Evolutionary conservation across 1,284 basidiomycete genomes (phyloP).

Genomic region (Moesziomyces parantarcticus): DNA sequence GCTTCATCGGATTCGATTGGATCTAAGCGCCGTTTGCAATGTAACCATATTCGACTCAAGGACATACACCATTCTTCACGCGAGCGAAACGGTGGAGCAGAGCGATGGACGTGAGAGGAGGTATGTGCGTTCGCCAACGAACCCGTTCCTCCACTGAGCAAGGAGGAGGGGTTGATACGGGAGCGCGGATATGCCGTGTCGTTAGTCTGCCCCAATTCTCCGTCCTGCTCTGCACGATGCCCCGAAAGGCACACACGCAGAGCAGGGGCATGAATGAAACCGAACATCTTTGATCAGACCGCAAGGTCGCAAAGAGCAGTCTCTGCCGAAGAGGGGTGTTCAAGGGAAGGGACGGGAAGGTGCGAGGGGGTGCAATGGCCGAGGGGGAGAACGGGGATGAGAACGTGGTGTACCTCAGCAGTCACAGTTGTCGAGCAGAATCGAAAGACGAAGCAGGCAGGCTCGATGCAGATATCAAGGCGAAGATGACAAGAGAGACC

Average conservation of each 20-base stretch:
- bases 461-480: not conserved
- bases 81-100: too few species aligned
- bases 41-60: not conserved
- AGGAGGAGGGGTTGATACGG: slow-evolving; percentile 48
- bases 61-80: not conserved
- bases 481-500: not conserved
- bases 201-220: slow-evolving; percentile 50
- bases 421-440: not conserved
- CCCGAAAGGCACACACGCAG: not conserved
- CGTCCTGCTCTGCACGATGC: slow-evolving; percentile 1
- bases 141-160: slow-evolving; percentile 46
- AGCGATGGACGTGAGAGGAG: not conserved
- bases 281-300: slow-evolving; percentile 42
- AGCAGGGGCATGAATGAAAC: slow-evolving; percentile 31
- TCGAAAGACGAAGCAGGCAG: not conserved
- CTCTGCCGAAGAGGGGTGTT: slow-evolving; percentile 45
- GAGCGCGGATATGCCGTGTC: slow-evolving; percentile 36
- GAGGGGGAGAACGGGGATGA: not conserved
- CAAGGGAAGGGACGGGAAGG: not conserved
- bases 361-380: too few species aligned
- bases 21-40: not conserved
- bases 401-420: not conserved
- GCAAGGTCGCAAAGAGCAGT: slow-evolving; percentile 40
- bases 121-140: slow-evolving; percentile 47
- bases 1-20: too few species aligned